Evolutionary conservation across 345 rosid genomes (phyloP), one percentile per base, ranked within the genome.

Genomic region (Gossypium australe): DNA sequence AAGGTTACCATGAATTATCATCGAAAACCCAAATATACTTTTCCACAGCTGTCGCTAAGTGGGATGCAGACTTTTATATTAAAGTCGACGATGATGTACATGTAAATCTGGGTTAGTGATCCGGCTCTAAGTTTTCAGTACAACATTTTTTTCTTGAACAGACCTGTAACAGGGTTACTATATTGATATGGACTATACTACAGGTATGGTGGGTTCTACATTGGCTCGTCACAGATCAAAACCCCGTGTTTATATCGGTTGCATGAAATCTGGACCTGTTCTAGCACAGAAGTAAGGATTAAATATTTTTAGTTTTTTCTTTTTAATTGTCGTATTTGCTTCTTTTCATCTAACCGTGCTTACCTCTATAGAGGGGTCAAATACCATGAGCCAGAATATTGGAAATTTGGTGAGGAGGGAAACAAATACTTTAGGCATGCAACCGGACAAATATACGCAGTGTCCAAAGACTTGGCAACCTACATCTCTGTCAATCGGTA

Each of bases 261-360:
- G 98, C 78, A 95, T 95, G 99, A 95, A 95, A 74, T 95, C 99
- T 24, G 98, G 98, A 83, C 96, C 93, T 22, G 94, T 95, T 74
- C 89, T 95, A 29, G 88, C 94, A 70, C 98, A 90, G 75, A 93
- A 88, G 99, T 93, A 91, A 67, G 88, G 56, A 76, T 24, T 72
- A 4, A 65, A 73, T 38, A n/a, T 58, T 60, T 51, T 5, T 16
- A 16, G 72, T 7, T 47, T 67, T 51, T 17, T 48, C 12, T 13
- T 51, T 51, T 3, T 14, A 48, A 20, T 71, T 18, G 11, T 57
- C 14, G 1, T 9, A 24, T 16, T 25, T 74, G 48, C 34, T 18
- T 27, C 18, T 22, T 18, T 41, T 48, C 45, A 16, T 20, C 17
- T 34, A 34, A 44, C 38, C 68, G 52, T 34, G 13, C 71, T 44